Percentiles rank a stretch among this genome's conserved stretches.
Evolutionary conservation across 495 filamentous ascomycete genomes (phyloP).

Genomic region (Aspergillus funiculosus): DNA sequence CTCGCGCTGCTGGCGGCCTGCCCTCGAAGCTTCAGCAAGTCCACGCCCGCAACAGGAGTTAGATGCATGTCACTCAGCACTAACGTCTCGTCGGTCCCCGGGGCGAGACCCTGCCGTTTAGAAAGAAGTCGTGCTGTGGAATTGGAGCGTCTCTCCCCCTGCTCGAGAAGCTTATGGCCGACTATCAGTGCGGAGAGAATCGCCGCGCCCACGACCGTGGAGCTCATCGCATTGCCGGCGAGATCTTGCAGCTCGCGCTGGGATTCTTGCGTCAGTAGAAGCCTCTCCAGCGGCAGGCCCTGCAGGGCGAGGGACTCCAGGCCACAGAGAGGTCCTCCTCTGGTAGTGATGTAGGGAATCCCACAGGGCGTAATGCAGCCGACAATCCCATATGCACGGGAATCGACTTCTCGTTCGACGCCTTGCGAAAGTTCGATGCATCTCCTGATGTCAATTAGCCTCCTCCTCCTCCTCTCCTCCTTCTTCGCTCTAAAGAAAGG

Average conservation of each 20-base stretch:
- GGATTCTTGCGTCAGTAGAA: slow-evolving; percentile 59
- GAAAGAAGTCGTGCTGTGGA: slow-evolving; percentile 12
- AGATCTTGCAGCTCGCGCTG: slow-evolving; percentile 63
- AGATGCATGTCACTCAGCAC: slow-evolving; percentile 10
- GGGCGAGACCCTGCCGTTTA: slow-evolving; percentile 5
- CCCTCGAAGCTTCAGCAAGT: slow-evolving; percentile 12
- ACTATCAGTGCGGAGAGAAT: slow-evolving; percentile 51
- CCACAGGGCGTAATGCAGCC: slow-evolving; percentile 69
- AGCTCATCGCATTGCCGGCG: slow-evolving; percentile 80
- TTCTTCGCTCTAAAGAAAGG: background rate
- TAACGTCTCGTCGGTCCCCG: slow-evolving; percentile 4
- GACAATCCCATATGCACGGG: slow-evolving; percentile 50
- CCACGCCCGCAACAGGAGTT: background rate
- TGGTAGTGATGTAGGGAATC: slow-evolving; percentile 55
- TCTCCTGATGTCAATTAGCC: slow-evolving; percentile 30
- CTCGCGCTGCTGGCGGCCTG: slow-evolving; percentile 35
- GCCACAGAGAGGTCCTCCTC: slow-evolving; percentile 58
- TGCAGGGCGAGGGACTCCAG: slow-evolving; percentile 64
- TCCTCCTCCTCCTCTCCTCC: background rate
- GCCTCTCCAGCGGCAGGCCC: slow-evolving; percentile 58
- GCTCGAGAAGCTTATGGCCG: slow-evolving; percentile 31
- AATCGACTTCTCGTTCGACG: slow-evolving; percentile 53
- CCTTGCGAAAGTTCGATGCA: slow-evolving; percentile 73
- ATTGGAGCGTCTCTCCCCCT: background rate
- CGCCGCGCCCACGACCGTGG: slow-evolving; percentile 63